phyloP scores from a whole-genome alignment of 2,329 filamentous ascomycete species.

The Bipolaris bicolor region DNA sequence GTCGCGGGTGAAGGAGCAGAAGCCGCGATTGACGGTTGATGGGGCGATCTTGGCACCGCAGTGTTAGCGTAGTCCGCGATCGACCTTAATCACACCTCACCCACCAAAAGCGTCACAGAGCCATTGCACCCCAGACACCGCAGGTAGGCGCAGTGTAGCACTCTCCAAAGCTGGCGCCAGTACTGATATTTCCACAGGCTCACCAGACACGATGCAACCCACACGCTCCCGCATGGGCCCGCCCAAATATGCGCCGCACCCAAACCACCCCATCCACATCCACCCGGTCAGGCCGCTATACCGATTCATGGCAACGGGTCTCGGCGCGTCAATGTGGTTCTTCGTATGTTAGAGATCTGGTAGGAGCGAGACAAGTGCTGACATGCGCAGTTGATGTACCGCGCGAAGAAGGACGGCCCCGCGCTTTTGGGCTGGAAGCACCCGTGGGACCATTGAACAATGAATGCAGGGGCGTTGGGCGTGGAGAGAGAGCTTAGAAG shows the following conservation, averaged over 20 bases:
- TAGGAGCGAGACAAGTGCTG: constrained; percentile 19
- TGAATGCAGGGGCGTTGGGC: background rate
- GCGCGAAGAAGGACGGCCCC: constrained; percentile 94
- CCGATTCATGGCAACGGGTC: constrained; percentile 81
- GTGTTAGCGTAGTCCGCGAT: constrained; percentile 25
- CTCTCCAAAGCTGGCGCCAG: background rate
- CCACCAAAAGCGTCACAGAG: constrained; percentile 28
- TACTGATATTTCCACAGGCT: constrained; percentile 28
- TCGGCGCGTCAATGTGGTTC: constrained; percentile 99
- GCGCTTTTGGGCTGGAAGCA: constrained; percentile 92
- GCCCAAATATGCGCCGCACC: constrained; percentile 48
- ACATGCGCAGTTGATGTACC: constrained; percentile 79
- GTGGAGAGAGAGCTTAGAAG: background rate
- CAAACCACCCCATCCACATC: constrained; percentile 62
- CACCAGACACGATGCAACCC: constrained; percentile 35
- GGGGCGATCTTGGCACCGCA: constrained; percentile 25
- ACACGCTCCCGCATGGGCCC: constrained; percentile 43
- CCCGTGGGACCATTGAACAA: constrained; percentile 55
- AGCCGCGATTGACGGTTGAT: constrained; percentile 27
- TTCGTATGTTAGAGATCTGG: constrained; percentile 69
- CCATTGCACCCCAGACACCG: constrained; percentile 39
- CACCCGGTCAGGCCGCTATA: constrained; percentile 73
- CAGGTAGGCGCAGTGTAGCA: constrained; percentile 27
- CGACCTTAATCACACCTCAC: constrained; percentile 35
- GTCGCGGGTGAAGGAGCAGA: constrained; percentile 22